Evolutionary conservation across 306 rosid species (phyloP).

Genomic region (Castanea crenata): DNA sequence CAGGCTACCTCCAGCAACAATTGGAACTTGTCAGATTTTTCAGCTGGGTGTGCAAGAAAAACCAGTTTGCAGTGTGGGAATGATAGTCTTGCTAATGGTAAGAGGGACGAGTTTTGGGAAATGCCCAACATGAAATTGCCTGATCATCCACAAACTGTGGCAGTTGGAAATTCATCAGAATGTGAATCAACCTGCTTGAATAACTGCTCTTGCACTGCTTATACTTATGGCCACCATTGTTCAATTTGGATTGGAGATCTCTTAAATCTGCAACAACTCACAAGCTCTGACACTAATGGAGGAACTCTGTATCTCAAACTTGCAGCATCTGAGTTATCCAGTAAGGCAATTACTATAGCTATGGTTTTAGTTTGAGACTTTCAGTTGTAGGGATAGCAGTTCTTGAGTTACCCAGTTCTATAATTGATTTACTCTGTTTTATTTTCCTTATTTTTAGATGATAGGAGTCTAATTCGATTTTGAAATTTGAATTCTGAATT

Average conservation of each 20-base stretch:
- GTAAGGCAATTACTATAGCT: slow-evolving; percentile 20
- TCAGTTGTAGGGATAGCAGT: slow-evolving; percentile 19
- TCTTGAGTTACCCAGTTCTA: background rate
- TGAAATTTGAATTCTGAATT: too few relatives aligned
- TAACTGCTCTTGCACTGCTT: slow-evolving; percentile 44
- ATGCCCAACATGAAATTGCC: slow-evolving; percentile 27
- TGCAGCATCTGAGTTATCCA: slow-evolving; percentile 48
- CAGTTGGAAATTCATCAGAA: slow-evolving; percentile 22
- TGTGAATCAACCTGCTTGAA: slow-evolving; percentile 38
- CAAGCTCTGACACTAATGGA: slow-evolving; percentile 36
- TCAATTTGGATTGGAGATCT: slow-evolving; percentile 42
- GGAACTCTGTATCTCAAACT: slow-evolving; percentile 40
- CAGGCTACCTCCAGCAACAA: slow-evolving; percentile 25
- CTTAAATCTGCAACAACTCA: slow-evolving; percentile 31
- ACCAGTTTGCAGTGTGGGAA: slow-evolving; percentile 31
- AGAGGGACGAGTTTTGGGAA: slow-evolving; percentile 20
- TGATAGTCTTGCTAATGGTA: background rate
- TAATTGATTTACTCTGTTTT: too few relatives aligned
- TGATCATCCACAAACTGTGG: background rate
- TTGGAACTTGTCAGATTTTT: slow-evolving; percentile 43
- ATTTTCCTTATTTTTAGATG: too few relatives aligned
- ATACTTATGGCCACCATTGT: slow-evolving; percentile 34
- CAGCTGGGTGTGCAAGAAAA: slow-evolving; percentile 56
- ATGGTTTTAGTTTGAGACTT: too few relatives aligned
- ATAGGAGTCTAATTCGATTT: too few relatives aligned